Percentiles rank a stretch among this genome's conserved stretches.
phyloP scores from a whole-genome alignment of 2,329 filamentous ascomycete species.

The Verticillium tricorpus region DNA sequence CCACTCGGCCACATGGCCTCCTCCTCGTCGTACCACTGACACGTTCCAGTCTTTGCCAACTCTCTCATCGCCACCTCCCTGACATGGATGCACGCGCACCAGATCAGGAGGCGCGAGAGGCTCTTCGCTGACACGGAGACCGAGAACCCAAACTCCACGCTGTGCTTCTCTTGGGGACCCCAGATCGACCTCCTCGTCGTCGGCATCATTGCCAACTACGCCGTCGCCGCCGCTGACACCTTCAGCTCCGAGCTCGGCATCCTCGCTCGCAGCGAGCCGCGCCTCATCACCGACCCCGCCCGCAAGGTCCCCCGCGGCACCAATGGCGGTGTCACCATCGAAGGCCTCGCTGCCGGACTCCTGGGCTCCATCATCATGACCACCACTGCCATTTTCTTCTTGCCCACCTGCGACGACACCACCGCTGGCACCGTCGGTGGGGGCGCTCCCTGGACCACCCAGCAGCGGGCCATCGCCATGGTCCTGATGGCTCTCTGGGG shows the following conservation, averaged over 20 bases:
- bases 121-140: slow-evolving; percentile 19
- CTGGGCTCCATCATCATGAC: slow-evolving; percentile 70
- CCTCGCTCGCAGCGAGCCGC: slow-evolving; percentile 67
- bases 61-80: slow-evolving; percentile 71
- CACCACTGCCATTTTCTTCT: slow-evolving; percentile 57
- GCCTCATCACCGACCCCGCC: slow-evolving; percentile 77
- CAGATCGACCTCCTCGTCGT: slow-evolving; percentile 56
- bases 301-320: slow-evolving; percentile 83
- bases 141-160: slow-evolving; percentile 26
- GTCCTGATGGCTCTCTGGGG: slow-evolving; percentile 68
- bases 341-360: slow-evolving; percentile 69
- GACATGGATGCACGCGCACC: slow-evolving; percentile 54
- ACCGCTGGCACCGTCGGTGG: slow-evolving; percentile 30
- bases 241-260: slow-evolving; percentile 96
- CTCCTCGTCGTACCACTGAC: background rate
- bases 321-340: slow-evolving; percentile 82
- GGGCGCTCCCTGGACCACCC: slow-evolving; percentile 42
- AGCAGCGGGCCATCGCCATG: slow-evolving; percentile 42
- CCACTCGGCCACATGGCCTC: background rate
- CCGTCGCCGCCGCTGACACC: slow-evolving; percentile 86
- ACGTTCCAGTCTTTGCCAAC: slow-evolving; percentile 68
- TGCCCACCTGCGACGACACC: slow-evolving; percentile 62
- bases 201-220: slow-evolving; percentile 77
- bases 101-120: slow-evolving; percentile 44
- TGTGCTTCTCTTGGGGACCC: slow-evolving; percentile 52